Evolutionary conservation across 306 rosid species (phyloP).

Genomic region (Astragalus membranaceus): DNA sequence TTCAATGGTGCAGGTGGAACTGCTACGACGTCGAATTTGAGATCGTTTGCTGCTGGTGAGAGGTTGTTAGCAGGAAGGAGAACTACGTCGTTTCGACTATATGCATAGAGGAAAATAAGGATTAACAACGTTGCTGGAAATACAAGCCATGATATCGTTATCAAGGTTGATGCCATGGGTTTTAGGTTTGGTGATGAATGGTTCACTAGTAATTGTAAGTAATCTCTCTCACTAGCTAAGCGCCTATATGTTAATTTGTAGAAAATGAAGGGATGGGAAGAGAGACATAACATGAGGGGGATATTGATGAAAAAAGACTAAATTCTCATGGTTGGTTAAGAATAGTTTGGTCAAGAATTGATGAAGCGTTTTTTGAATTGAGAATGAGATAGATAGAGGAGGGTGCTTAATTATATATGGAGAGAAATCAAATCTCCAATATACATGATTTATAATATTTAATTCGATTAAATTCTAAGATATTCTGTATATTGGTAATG

Average conservation of each 20-base stretch:
- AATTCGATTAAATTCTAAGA: not conserved
- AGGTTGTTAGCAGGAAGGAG: not conserved
- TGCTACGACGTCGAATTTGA: not conserved
- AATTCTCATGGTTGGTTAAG: not conserved
- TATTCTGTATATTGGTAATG: not conserved
- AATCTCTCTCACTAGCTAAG: not conserved
- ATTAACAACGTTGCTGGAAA: not conserved
- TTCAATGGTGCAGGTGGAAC: not conserved
- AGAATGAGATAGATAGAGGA: not conserved
- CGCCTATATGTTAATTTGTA: not conserved
- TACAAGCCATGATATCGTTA: slow-evolving; percentile 4
- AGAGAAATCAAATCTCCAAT: not conserved
- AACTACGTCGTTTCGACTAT: not conserved
- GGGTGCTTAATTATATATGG: slow-evolving; percentile 4
- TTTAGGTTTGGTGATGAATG: not conserved
- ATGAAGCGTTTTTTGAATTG: slow-evolving; percentile 10
- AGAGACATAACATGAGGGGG: slow-evolving; percentile 3
- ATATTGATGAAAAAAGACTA: not conserved
- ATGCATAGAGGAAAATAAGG: slow-evolving; percentile 2
- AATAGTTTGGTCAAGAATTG: slow-evolving; percentile 11
- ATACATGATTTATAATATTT: not conserved
- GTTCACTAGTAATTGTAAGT: not conserved
- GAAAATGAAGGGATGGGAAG: not conserved
- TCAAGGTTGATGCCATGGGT: not conserved
- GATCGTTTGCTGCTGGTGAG: not conserved